Evolutionary conservation across 2,329 filamentous ascomycete species (phyloP).

Genomic region (Colletotrichum simmondsii): DNA sequence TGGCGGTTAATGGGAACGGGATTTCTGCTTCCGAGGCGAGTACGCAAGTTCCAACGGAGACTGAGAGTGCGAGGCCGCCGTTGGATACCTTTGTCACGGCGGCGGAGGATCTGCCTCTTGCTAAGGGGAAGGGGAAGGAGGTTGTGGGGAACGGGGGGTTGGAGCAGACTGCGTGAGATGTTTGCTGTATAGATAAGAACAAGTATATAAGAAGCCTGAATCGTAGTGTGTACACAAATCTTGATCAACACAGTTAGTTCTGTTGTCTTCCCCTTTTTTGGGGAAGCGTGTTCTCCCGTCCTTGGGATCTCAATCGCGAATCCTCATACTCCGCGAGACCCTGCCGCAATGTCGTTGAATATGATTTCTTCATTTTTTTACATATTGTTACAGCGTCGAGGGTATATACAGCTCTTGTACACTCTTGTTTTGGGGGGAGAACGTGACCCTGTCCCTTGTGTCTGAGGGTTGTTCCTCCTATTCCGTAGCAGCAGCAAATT

Average conservation of each 20-base stretch:
- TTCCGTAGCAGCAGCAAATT: too few species aligned
- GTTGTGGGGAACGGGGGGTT: not conserved
- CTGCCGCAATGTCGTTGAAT: not conserved
- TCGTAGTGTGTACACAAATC: not conserved
- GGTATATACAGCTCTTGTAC: slow-evolving; percentile 30
- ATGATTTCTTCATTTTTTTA: slow-evolving; percentile 8
- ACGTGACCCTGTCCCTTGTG: not conserved
- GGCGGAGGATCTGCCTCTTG: slow-evolving; percentile 52
- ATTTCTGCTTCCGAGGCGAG: slow-evolving; percentile 1
- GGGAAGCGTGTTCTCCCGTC: not conserved
- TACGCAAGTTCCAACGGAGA: not conserved
- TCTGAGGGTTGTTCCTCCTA: too few species aligned
- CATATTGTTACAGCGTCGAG: slow-evolving; percentile 33
- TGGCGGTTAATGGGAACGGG: not conserved
- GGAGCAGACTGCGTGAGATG: slow-evolving; percentile 12
- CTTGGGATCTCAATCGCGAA: not conserved
- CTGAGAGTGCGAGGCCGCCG: slow-evolving; percentile 45
- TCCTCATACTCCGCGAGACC: too few species aligned
- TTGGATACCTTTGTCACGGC: slow-evolving; percentile 69
- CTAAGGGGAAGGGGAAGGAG: slow-evolving; percentile 29
- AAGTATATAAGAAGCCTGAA: slow-evolving; percentile 2
- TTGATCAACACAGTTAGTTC: not conserved
- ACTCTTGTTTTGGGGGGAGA: not conserved
- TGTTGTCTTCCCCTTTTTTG: too few species aligned
- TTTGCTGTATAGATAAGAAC: not conserved